Percentiles rank a stretch among this genome's conserved stretches.
These are phyloP conservation scores for Pulveroboletus sp. DNA, from an alignment of 768 basidiomycete genomes.

Conservation along the genomic window DNA sequence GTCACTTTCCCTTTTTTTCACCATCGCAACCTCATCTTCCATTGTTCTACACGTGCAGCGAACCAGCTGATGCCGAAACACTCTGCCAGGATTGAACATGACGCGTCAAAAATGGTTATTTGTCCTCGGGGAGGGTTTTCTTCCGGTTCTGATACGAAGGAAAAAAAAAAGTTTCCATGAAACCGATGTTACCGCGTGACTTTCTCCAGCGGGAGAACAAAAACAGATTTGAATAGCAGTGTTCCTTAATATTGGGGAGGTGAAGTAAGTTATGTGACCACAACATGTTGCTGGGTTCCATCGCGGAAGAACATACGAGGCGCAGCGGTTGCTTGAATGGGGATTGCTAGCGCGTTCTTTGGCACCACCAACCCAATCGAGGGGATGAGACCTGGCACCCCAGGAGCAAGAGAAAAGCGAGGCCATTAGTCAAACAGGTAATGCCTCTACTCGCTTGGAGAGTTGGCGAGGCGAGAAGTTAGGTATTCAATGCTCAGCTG, in stretches of 20 bases:
- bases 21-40: conserved; percentile 26
- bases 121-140: conserved; percentile 21
- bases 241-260: conserved; percentile 30
- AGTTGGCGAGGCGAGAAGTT: conserved; percentile 15
- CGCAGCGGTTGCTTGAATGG: conserved; percentile 19
- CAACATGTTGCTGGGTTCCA: conserved; percentile 23
- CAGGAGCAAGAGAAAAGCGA: conserved; percentile 16
- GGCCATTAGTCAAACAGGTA: conserved; percentile 30
- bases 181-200: conserved; percentile 18
- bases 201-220: conserved; percentile 21
- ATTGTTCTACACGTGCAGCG: conserved; percentile 29
- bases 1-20: conserved; percentile 23
- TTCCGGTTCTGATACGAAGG: conserved; percentile 27
- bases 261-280: conserved; percentile 22
- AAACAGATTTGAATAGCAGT: conserved; percentile 17
- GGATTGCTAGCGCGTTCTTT: conserved; percentile 12
- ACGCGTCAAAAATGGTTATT: conserved; percentile 18
- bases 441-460: conserved; percentile 23
- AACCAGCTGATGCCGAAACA: conserved; percentile 24
- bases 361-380: conserved; percentile 16
- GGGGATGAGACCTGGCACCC: conserved; percentile 19
- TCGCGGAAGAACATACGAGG: conserved; percentile 27
- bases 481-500: conserved; percentile 3
- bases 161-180: conserved; percentile 27
- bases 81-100: conserved; percentile 18